Base-by-base conservation (phyloP, 106 monocot species). In the Platanthera guangdongensis region DNA sequence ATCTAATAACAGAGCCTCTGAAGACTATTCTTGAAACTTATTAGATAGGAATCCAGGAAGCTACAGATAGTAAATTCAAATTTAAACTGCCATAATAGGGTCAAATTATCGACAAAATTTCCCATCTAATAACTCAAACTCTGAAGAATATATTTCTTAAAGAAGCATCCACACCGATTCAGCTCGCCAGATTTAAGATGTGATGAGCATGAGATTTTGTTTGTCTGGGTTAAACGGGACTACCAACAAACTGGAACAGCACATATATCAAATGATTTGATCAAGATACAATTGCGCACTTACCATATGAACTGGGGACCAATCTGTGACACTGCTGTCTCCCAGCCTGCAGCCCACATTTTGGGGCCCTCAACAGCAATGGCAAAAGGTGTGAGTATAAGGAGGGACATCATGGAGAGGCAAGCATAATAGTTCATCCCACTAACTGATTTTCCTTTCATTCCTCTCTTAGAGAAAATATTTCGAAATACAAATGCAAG, bases 391-490 rank as follows among this genome's bases (percentile, higher is more conserved):
- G 84, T 88, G 45, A 95, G 92, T 39, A 95, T 83, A 51, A 92
- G 10, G n/a, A 95, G 81, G 25, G 95, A 95, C 65, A 95, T 72
- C 67, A 95, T 95, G 1, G 92, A 95, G 18, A 95, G 81, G 75
- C 95, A 95, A 7, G 95, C 95, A 69, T 95, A 95, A 71, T 95
- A 95, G 65, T 95, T 95, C 92, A 92, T 92, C 52, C 95, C 95
- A 22, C 91, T 85, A 47, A 95, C 92, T 25, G 89, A 85, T 71
- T 89, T 95, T 48, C 95, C 92, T 64, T 89, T 95, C 92, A 95
- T 95, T 68, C 92, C 95, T 77, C 70, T 95, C 77, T 95, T 92
- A 6, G 95, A 95, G 80, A 95, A 91, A 16, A 95, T 95, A 65
- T 95, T 95, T 47, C 95, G 78, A 75, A 92, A 95, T 30, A 92